Evolutionary conservation across 2,329 filamentous ascomycete genomes (phyloP).

Genomic region (Botrytis galanthina): DNA sequence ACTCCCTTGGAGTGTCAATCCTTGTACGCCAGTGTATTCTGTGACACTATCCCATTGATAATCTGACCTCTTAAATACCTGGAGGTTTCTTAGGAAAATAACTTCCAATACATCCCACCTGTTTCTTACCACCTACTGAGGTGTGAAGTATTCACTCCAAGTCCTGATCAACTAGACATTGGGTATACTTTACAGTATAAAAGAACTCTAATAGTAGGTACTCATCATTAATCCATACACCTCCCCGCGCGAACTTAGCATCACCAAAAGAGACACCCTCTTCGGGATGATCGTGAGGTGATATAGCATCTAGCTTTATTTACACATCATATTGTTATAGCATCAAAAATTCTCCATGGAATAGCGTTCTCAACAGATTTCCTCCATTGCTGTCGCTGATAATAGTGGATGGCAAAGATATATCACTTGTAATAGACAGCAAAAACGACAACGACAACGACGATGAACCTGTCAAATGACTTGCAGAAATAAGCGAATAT

Average conservation of each 20-base stretch:
- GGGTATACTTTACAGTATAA: neutral
- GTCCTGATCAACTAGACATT: neutral
- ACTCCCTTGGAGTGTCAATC: neutral
- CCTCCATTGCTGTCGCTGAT: neutral
- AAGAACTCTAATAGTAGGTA: neutral
- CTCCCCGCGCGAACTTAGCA: accelerated
- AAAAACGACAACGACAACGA: neutral
- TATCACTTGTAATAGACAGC: neutral
- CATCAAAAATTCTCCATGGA: neutral
- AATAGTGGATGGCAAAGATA: no score
- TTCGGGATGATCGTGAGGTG: no score
- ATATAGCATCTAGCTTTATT: no score
- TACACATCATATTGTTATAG: neutral
- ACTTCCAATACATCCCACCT: accelerated
- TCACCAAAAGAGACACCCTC: no score
- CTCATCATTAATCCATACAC: neutral
- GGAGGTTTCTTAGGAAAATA: accelerated
- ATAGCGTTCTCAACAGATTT: neutral
- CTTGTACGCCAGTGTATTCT: neutral
- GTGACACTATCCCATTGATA: accelerated
- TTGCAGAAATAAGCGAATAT: neutral
- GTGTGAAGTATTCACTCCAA: neutral
- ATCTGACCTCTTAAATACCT: accelerated
- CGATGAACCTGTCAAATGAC: neutral
- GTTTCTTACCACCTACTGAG: neutral